Conservation (phyloP, 2,329 filamentous ascomycete genomes). For the Curvularia hawaiiensis region DNA sequence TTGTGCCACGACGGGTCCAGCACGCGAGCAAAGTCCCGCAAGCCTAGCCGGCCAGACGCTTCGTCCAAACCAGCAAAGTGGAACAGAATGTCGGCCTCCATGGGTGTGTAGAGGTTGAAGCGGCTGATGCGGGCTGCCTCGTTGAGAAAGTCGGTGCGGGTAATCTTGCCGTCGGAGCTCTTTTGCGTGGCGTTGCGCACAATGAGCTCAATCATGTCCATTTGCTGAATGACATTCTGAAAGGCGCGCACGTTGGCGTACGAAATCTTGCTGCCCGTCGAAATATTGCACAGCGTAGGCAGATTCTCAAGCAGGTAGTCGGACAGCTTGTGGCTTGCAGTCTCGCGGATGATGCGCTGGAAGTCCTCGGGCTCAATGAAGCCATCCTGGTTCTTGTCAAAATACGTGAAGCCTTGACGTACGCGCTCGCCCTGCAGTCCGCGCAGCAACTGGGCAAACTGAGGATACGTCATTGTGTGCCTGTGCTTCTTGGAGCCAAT, state of each 20-base stretch:
- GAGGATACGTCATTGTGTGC: slow-evolving; percentile 90
- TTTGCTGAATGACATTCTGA: slow-evolving; percentile 96
- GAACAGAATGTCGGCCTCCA: slow-evolving; percentile 98
- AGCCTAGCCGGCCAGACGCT: slow-evolving; percentile 80
- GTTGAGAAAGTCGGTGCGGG: slow-evolving; percentile 89
- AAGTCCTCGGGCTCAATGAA: slow-evolving; percentile 97
- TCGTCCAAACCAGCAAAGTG: slow-evolving; percentile 95
- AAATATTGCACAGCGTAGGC: slow-evolving; percentile 93
- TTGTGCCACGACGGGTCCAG: slow-evolving; percentile 91
- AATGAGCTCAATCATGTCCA: slow-evolving; percentile 96
- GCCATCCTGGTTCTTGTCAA: slow-evolving; percentile 90
- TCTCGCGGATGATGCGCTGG: slow-evolving; percentile 94
- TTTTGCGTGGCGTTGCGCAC: slow-evolving; percentile 84
- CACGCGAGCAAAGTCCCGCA: slow-evolving; percentile 90
- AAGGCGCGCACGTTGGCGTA: slow-evolving; percentile 98
- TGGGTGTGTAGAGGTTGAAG: slow-evolving; percentile 95
- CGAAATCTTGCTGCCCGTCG: slow-evolving; percentile 87
- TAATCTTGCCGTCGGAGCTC: slow-evolving; percentile 90
- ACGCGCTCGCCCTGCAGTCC: slow-evolving; percentile 96
- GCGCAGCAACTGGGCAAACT: slow-evolving; percentile 98
- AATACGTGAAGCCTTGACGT: slow-evolving; percentile 89
- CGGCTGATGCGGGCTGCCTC: slow-evolving; percentile 89
- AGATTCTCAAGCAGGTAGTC: slow-evolving; percentile 93
- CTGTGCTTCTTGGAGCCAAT: slow-evolving; percentile 85
- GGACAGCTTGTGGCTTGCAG: slow-evolving; percentile 92